These are phyloP conservation scores for Leptosphaerulina australis DNA, from an alignment of 2,329 filamentous ascomycete genomes.

Conservation along the genomic window DNA sequence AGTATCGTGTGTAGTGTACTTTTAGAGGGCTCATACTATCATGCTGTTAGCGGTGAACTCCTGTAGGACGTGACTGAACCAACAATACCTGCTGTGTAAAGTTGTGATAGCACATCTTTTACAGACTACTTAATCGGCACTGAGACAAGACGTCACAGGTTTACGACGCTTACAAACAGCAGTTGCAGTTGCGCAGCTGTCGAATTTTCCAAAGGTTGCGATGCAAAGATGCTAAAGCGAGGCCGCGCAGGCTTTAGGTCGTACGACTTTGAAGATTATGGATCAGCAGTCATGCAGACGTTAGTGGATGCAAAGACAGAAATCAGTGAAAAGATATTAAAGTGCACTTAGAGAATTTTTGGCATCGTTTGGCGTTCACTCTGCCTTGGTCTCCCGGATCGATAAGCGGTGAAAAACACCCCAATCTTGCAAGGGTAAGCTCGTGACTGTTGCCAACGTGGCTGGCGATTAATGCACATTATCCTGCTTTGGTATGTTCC, in stretches of 20 bases:
- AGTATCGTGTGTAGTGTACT: neutral
- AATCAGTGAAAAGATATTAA: neutral
- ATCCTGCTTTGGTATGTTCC: constrained; percentile 3
- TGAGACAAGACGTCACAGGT: neutral
- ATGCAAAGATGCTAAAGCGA: constrained; percentile 4
- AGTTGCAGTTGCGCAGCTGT: neutral
- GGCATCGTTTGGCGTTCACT: constrained; percentile 1
- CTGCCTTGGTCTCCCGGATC: constrained; percentile 14
- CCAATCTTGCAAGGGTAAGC: constrained; percentile 10
- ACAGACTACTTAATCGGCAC: neutral
- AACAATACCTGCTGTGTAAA: constrained; percentile 34
- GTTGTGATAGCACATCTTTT: constrained; percentile 42
- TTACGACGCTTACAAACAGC: neutral
- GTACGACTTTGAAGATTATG: neutral
- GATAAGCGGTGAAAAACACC: constrained; percentile 15
- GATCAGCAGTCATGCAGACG: constrained; percentile 2
- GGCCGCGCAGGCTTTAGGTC: neutral
- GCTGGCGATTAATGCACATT: constrained; percentile 10
- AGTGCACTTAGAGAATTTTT: constrained; percentile 2
- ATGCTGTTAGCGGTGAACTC: neutral
- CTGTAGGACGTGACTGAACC: neutral
- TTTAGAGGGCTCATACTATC: neutral
- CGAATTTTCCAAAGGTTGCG: neutral
- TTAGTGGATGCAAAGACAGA: constrained; percentile 7
- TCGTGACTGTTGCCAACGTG: constrained; percentile 13